Base-by-base conservation (phyloP, 768 basidiomycete species). In the Tricholoma sp. region DNA sequence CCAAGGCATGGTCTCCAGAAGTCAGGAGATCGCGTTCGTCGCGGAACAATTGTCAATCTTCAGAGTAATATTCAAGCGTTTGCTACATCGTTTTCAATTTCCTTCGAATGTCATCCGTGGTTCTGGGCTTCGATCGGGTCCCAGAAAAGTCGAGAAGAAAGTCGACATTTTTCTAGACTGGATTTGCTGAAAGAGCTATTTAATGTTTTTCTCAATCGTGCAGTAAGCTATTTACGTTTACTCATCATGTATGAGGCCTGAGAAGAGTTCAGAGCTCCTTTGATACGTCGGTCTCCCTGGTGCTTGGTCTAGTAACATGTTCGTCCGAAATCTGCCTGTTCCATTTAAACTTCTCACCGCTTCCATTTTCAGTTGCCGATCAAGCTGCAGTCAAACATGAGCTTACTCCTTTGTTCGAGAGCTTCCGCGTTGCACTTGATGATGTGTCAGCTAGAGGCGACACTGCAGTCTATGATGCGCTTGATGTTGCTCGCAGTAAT, bases 241-340 rank as follows among this genome's bases (percentile, higher is more conserved):
- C 43, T 35, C 3, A 7, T 22, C 46, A 1, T n/a, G 2, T 14
- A 51, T 21, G 9, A 9, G 2, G 27, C 29, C 49, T 43, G n/a
- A 41, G 19, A 16, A 12, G n/a, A 27, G n/a, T 14, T 12, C 47
- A 70, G 69, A 56, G 66, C n/a, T 68, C 69, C 1, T 70, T 70
- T 49, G 69, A 68, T 54, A 70, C 67, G 0, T 57, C 64, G 5
- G 62, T 64, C 1, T 66, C 69, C 0, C 45, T 70, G 24, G 69
- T 68, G 5, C 57, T 70, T 8, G 69, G 69, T 14, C 59, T 70
- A 10, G 67, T 68, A 5, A 68, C 67, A 6, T 70, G 67, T 68
- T 16, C 43, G 67, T 57, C 24, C 2, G 32, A 2, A n/a, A 41
- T 41, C 5, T 41, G 14, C 18, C 45, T 27, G 32, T 11, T 27